Percentiles rank a stretch among this genome's conserved stretches.
Evolutionary conservation across 768 basidiomycete species (phyloP).

Genomic region (Trametes elegans): DNA sequence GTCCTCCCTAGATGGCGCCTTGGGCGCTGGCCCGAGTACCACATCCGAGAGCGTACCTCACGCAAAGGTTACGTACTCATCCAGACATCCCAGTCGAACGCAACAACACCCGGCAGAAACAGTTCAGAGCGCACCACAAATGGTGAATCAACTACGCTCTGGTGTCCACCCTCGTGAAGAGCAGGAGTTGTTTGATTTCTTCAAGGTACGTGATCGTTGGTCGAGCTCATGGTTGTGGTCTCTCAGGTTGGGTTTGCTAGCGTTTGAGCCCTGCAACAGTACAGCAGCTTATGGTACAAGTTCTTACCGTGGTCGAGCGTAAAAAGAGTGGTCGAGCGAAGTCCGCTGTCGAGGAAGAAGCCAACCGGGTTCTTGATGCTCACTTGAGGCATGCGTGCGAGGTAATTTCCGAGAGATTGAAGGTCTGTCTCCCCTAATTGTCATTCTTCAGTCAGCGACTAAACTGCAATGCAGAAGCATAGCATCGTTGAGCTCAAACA

Average conservation of each 20-base stretch:
- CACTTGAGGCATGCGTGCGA: not conserved
- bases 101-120: not conserved
- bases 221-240: not conserved
- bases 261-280: not conserved
- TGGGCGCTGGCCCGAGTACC: not conserved
- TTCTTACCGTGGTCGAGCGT: not conserved
- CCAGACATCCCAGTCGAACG: not conserved
- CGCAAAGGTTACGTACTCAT: conserved; percentile 5
- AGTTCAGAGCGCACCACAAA: not conserved
- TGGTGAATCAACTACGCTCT: not conserved
- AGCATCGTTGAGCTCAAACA: not conserved
- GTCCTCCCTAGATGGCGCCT: conserved; percentile 7
- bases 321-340: not conserved
- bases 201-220: conserved; percentile 1
- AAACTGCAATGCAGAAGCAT: not conserved
- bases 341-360: not conserved
- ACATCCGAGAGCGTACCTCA: conserved; percentile 1
- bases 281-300: conserved; percentile 2
- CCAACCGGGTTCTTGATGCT: not conserved
- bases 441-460: not conserved
- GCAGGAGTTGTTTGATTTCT: conserved; percentile 4
- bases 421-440: not conserved
- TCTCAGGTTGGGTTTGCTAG: not conserved
- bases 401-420: not conserved
- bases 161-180: not conserved